phyloP scores from a whole-genome alignment of 2,329 filamentous ascomycete genomes.

The Epichloe typhina region DNA sequence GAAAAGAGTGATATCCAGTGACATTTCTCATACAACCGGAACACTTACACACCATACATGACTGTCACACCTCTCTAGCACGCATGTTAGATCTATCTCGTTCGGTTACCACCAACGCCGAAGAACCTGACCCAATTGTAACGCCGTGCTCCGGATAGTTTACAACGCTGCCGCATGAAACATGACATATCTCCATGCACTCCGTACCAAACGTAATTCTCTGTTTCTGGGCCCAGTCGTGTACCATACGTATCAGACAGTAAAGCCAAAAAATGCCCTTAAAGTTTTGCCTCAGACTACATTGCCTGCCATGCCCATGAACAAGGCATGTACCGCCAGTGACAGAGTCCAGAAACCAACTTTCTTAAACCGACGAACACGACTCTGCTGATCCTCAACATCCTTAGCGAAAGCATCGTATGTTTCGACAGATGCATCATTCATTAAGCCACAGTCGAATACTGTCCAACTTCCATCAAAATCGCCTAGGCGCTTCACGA shows the following conservation, averaged over 20 bases:
- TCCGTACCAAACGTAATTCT: not conserved
- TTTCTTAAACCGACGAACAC: conserved; percentile 80
- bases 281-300: conserved; percentile 29
- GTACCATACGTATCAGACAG: too few relatives aligned
- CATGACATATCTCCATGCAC: not conserved
- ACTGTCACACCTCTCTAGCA: not conserved
- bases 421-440: conserved; percentile 83
- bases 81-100: not conserved
- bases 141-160: not conserved
- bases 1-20: not conserved
- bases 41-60: not conserved
- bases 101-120: not conserved
- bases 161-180: not conserved
- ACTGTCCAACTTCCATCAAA: conserved; percentile 95
- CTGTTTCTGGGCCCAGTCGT: not conserved
- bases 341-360: conserved; percentile 94
- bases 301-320: conserved; percentile 88
- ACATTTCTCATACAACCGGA: not conserved
- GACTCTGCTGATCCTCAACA: conserved; percentile 77
- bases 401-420: conserved; percentile 90
- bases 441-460: conserved; percentile 87
- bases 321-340: conserved; percentile 81
- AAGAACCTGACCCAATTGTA: not conserved
- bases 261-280: too few relatives aligned
- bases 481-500: conserved; percentile 77